Conservation (phyloP, 2,329 filamentous ascomycete species). For the Trichoderma simmonsii region DNA sequence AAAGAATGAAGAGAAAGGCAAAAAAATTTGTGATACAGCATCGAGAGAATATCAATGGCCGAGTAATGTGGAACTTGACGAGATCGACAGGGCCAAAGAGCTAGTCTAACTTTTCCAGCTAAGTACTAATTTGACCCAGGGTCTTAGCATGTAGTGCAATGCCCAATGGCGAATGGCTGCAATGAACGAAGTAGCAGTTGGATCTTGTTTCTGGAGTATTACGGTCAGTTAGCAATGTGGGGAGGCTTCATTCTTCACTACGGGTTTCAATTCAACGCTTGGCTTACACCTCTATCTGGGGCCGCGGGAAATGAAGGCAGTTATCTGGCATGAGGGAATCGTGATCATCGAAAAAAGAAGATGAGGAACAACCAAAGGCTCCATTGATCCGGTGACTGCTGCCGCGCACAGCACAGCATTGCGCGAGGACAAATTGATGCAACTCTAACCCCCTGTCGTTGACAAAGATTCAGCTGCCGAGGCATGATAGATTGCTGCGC, state of each 20-base stretch:
- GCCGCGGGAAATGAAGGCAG: not conserved
- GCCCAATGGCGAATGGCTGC: not conserved
- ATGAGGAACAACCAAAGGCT: not conserved
- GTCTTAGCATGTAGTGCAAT: not conserved
- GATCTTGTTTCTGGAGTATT: constrained; percentile 1
- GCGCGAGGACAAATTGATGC: constrained; percentile 1
- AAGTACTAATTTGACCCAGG: not conserved
- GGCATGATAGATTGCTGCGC: not conserved
- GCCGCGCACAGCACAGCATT: not conserved
- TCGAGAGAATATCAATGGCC: not conserved
- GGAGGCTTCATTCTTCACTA: not conserved
- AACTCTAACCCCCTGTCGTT: constrained; percentile 6
- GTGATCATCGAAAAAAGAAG: not conserved
- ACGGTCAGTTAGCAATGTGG: not conserved
- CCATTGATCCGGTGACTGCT: not conserved
- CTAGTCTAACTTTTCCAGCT: not conserved
- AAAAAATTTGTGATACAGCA: not conserved
- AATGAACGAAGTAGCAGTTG: not conserved
- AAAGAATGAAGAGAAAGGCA: not conserved
- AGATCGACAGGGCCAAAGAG: constrained; percentile 11
- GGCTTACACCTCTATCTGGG: not conserved
- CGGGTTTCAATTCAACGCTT: not conserved
- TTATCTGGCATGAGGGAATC: not conserved
- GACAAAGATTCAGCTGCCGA: constrained; percentile 5
- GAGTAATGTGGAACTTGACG: not conserved